A percentile compares a stretch with the other conserved stretches of the same genome.
These are phyloP conservation scores for Mytilinidion resinicola DNA, from an alignment of 495 filamentous ascomycete species.

Conservation along the genomic window DNA sequence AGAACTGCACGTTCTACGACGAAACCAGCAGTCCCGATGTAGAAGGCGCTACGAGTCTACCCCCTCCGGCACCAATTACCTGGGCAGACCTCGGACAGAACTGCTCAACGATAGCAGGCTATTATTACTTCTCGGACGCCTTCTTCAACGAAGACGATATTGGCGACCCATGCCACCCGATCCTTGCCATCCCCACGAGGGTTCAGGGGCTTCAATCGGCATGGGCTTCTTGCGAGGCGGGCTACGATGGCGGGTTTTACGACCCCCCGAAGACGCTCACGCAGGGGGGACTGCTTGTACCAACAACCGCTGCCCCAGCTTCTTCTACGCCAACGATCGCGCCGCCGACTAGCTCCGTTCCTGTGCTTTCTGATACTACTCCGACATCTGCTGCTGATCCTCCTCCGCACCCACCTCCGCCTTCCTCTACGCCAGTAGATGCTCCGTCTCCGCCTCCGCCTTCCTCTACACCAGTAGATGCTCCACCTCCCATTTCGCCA, in stretches of 20 bases:
- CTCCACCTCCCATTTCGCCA: neutral
- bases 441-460: neutral
- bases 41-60: neutral
- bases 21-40: neutral
- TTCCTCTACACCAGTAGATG: neutral
- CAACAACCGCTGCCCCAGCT: slow-evolving; percentile 6
- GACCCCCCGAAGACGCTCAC: slow-evolving; percentile 16
- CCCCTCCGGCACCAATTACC: neutral
- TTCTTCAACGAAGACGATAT: neutral
- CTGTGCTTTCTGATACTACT: neutral
- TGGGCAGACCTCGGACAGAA: slow-evolving; percentile 14
- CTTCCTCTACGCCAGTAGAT: neutral
- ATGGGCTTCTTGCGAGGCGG: neutral
- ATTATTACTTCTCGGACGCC: slow-evolving; percentile 7
- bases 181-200: slow-evolving; percentile 10
- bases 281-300: slow-evolving; percentile 11
- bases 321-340: neutral
- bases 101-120: slow-evolving; percentile 14
- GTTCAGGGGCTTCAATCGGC: slow-evolving; percentile 9
- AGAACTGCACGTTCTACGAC: neutral
- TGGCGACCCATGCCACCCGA: slow-evolving; percentile 16
- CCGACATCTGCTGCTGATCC: neutral
- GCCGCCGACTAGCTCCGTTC: neutral
- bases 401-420: neutral
- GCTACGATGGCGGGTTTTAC: slow-evolving; percentile 17